Evolutionary conservation across 164 flowering plant genomes (phyloP).

Genomic region (Piper betle): DNA sequence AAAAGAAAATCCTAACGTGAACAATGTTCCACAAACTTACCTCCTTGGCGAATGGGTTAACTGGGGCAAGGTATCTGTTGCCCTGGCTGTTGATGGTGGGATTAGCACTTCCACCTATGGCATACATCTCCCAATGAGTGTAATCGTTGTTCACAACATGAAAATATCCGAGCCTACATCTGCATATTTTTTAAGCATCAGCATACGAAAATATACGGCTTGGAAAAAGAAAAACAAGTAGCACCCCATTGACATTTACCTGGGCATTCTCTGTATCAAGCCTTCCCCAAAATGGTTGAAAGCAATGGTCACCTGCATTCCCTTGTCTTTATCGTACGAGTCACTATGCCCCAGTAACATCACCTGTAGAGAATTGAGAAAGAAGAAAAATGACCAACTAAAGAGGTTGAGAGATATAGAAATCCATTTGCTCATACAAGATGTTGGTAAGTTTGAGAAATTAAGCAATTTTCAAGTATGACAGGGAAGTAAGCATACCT

Average conservation of each 20-base stretch:
- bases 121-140: slow-evolving; percentile 98
- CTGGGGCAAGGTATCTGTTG: slow-evolving; percentile 69
- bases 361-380: slow-evolving; percentile 31
- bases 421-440: background rate
- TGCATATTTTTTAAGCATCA: slow-evolving; percentile 14
- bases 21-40: no score
- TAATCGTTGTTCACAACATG: slow-evolving; percentile 97
- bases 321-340: slow-evolving; percentile 65
- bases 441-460: background rate
- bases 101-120: slow-evolving; percentile 82
- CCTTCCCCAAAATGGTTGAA: slow-evolving; percentile 95
- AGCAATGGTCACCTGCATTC: slow-evolving; percentile 96
- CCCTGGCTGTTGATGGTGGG: slow-evolving; percentile 97
- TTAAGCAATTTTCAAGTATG: background rate
- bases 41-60: slow-evolving; percentile 67
- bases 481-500: slow-evolving; percentile 26
- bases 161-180: slow-evolving; percentile 88
- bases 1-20: background rate
- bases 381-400: background rate
- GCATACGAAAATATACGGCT: background rate
- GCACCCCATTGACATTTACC: slow-evolving; percentile 27
- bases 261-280: slow-evolving; percentile 97
- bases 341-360: slow-evolving; percentile 95
- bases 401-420: background rate
- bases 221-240: background rate